Conservation (phyloP, 2,329 filamentous ascomycete species). For the Colletotrichum sublineola region DNA sequence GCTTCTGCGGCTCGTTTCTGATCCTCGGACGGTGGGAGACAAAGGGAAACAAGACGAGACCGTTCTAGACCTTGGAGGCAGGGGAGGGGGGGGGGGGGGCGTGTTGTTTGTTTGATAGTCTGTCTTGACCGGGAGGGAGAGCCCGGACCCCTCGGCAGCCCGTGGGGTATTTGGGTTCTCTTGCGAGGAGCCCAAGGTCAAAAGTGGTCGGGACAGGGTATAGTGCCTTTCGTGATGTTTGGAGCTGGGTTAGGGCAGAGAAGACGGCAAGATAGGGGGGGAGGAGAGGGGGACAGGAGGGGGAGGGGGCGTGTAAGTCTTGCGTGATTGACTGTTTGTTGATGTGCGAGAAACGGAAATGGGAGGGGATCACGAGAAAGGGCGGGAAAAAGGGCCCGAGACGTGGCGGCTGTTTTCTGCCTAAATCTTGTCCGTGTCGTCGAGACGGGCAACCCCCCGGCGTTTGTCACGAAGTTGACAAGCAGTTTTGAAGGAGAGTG, state of each 20-base stretch:
- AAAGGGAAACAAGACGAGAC: neutral
- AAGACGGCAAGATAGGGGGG: no score
- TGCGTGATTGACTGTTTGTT: neutral
- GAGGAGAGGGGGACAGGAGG: neutral
- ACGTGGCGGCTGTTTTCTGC: no score
- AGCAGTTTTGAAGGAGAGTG: no score
- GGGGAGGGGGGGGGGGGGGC: neutral
- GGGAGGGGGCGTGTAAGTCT: neutral
- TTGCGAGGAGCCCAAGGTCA: neutral
- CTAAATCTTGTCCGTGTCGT: no score
- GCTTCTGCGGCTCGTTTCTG: slow-evolving; percentile 1
- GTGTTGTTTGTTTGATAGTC: neutral
- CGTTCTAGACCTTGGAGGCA: neutral
- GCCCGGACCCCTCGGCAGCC: neutral
- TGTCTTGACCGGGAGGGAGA: neutral
- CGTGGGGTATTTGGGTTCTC: neutral
- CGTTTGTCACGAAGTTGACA: no score
- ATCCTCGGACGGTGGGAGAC: neutral
- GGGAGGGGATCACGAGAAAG: neutral
- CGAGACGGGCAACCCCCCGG: no score
- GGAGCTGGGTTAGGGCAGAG: neutral
- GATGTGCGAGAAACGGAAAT: neutral
- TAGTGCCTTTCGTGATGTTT: neutral
- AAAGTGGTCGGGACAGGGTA: slow-evolving; percentile 5
- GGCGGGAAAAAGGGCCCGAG: no score